Evolutionary conservation across 2,329 filamentous ascomycete species (phyloP).

Genomic region (Apiospora koreana): DNA sequence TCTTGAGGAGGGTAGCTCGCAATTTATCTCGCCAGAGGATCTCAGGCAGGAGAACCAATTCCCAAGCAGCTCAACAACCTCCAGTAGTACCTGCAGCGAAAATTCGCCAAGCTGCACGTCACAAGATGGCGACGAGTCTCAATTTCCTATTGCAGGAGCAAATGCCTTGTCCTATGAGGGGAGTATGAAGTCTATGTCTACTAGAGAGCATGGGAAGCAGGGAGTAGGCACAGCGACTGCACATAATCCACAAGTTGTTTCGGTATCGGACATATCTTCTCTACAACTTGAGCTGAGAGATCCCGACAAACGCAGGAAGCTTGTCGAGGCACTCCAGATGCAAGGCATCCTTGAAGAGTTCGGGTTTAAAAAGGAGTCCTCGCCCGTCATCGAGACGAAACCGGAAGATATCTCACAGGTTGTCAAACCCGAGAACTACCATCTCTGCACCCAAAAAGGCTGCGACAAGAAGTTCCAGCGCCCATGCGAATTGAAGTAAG

Average conservation of each 20-base stretch:
- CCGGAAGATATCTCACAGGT: constrained; percentile 17
- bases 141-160: background rate
- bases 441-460: constrained; percentile 32
- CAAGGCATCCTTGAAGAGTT: constrained; percentile 25
- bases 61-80: background rate
- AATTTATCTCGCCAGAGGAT: background rate
- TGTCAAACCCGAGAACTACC: constrained; percentile 20
- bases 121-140: background rate
- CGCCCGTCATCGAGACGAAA: constrained; percentile 15
- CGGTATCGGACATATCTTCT: constrained; percentile 1
- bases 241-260: background rate
- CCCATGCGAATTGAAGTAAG: constrained; percentile 60
- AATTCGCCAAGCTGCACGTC: background rate
- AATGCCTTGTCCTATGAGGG: background rate
- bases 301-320: constrained; percentile 16
- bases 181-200: background rate
- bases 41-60: background rate
- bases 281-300: constrained; percentile 18
- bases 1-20: background rate
- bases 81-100: background rate
- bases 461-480: constrained; percentile 52
- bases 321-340: constrained; percentile 27
- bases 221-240: background rate
- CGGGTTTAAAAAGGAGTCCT: constrained; percentile 27
- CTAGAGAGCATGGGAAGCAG: background rate